Evolutionary conservation across 1,284 basidiomycete species (phyloP).

Genomic region (Leccinum pachyderme): DNA sequence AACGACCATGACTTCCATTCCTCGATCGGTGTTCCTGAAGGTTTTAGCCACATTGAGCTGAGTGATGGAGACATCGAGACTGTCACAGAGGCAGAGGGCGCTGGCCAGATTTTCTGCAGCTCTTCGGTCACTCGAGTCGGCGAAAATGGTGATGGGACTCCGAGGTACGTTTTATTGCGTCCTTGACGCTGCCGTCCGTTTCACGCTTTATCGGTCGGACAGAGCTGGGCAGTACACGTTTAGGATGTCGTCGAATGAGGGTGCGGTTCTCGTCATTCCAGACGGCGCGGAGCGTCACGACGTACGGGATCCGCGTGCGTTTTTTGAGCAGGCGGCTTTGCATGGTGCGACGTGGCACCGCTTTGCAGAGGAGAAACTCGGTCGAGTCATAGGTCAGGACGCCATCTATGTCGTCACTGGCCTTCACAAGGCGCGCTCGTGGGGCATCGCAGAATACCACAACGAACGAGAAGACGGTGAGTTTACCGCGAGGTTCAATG

Average conservation of each 20-base stretch:
- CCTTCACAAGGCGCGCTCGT: constrained; percentile 25
- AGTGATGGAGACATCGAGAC: constrained; percentile 17
- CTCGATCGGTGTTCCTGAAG: constrained; percentile 19
- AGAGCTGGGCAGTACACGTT: constrained; percentile 18
- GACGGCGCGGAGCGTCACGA: constrained; percentile 25
- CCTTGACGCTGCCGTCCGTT: neutral
- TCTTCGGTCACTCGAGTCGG: constrained; percentile 15
- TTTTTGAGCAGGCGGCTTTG: constrained; percentile 18
- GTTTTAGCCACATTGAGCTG: constrained; percentile 18
- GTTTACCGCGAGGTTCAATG: constrained; percentile 19
- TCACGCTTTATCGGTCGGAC: neutral
- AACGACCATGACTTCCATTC: constrained; percentile 16
- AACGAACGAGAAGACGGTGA: constrained; percentile 6
- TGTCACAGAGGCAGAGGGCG: constrained; percentile 6
- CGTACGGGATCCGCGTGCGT: constrained; percentile 13
- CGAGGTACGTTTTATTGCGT: constrained; percentile 10
- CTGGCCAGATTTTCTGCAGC: constrained; percentile 13
- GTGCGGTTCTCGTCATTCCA: constrained; percentile 27
- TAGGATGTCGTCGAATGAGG: constrained; percentile 20
- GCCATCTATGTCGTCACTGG: constrained; percentile 29
- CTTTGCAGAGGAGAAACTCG: constrained; percentile 23
- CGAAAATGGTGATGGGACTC: neutral
- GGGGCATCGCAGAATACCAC: constrained; percentile 23
- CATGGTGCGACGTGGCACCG: constrained; percentile 24
- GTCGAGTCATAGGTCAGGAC: constrained; percentile 23